A percentile compares a stretch with the other conserved stretches of the same genome.
Conservation (phyloP, 1,139 yeast genomes). For the Debaryomycetaceae sp. region DNA sequence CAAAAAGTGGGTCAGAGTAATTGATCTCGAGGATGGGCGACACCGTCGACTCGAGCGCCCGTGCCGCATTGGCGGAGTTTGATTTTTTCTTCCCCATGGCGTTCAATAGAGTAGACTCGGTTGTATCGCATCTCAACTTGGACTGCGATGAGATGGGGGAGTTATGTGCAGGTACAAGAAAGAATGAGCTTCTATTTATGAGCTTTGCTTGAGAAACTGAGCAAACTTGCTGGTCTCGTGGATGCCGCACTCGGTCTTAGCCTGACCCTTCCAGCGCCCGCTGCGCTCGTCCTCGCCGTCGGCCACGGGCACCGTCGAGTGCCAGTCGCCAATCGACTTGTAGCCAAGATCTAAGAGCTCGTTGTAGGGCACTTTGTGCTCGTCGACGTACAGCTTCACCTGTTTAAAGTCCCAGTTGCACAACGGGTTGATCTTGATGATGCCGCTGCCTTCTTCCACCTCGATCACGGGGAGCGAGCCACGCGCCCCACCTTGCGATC, state of each 20-base stretch:
- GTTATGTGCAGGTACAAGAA: not conserved
- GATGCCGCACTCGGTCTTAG: conserved; percentile 94
- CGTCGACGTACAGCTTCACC: conserved; percentile 66
- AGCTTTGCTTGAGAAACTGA: conserved; percentile 35
- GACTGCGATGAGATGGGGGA: conserved; percentile 1
- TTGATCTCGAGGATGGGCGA: conserved; percentile 51
- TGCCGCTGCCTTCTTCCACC: conserved; percentile 61
- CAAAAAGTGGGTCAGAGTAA: conserved; percentile 62
- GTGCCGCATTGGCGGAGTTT: conserved; percentile 26
- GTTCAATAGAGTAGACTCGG: too few relatives aligned
- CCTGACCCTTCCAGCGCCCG: conserved; percentile 94
- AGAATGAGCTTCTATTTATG: not conserved
- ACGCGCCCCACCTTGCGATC: conserved; percentile 86
- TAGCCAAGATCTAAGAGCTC: conserved; percentile 81
- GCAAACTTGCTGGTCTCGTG: conserved; percentile 77
- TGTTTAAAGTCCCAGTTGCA: conserved; percentile 77
- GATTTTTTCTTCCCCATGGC: conserved; percentile 31
- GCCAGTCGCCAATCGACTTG: conserved; percentile 93
- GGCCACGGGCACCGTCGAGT: conserved; percentile 82
- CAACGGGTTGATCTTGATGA: conserved; percentile 84
- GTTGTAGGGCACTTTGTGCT: conserved; percentile 77
- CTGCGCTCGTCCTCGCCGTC: conserved; percentile 95
- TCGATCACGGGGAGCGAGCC: conserved; percentile 73
- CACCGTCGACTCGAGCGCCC: conserved; percentile 32
- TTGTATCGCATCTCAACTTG: not conserved